These are phyloP conservation scores for Aciculosporium take DNA, from an alignment of 2,329 filamentous ascomycete species.

Conservation along the genomic window DNA sequence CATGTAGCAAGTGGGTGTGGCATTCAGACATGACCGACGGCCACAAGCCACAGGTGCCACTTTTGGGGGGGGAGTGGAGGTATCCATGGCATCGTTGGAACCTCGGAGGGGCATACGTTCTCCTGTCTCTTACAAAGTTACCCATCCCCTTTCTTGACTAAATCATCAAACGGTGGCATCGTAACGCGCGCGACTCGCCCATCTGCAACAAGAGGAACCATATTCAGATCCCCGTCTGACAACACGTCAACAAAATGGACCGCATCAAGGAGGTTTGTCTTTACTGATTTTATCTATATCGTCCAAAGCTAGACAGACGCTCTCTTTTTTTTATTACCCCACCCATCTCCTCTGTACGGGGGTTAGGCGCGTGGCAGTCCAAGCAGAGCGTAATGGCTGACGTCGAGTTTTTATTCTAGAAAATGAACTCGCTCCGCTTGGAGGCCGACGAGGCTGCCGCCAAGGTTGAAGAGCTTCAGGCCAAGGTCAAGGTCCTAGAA, in stretches of 20 bases:
- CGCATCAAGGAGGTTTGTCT: constrained; percentile 74
- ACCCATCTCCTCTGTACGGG: constrained; percentile 10
- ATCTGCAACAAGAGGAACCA: constrained; percentile 8
- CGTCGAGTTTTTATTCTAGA: constrained; percentile 42
- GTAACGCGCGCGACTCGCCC: constrained; percentile 17
- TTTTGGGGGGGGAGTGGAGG: not conserved
- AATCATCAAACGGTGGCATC: constrained; percentile 18
- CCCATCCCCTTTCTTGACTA: constrained; percentile 20
- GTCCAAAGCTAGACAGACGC: constrained; percentile 7
- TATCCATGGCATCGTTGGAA: constrained; percentile 16
- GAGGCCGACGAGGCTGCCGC: constrained; percentile 75
- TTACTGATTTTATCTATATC: not conserved
- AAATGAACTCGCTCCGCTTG: constrained; percentile 87
- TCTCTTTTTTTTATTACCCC: constrained; percentile 21
- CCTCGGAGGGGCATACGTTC: constrained; percentile 23
- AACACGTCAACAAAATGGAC: constrained; percentile 47
- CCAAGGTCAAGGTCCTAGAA: constrained; percentile 78
- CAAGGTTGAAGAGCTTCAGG: constrained; percentile 77
- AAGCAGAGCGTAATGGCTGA: constrained; percentile 6
- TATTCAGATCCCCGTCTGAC: constrained; percentile 6
- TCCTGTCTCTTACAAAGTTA: constrained; percentile 7
- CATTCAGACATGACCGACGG: constrained; percentile 5
- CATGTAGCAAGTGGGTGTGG: not conserved
- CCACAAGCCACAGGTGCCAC: constrained; percentile 17
- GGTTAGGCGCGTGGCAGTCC: constrained; percentile 5